These are phyloP conservation scores for Decorospora gaudefroyi DNA, from an alignment of 2,329 filamentous ascomycete species.

Conservation along the genomic window DNA sequence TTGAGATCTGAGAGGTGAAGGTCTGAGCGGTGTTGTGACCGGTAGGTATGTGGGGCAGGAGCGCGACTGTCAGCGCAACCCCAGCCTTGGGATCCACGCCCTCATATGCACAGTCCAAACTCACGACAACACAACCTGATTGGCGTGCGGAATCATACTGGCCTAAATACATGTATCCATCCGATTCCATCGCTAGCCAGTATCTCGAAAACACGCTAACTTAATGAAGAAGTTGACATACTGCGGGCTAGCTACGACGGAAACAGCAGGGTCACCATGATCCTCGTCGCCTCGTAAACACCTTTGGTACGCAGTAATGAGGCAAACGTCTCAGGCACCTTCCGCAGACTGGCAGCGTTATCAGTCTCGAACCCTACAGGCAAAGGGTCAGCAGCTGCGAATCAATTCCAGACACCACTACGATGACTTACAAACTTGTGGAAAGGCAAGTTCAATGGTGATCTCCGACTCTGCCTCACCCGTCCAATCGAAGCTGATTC, in stretches of 20 bases:
- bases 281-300: conserved; percentile 61
- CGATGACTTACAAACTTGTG: conserved; percentile 63
- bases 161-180: no score
- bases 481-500: conserved; percentile 71
- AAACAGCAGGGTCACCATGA: conserved; percentile 63
- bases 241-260: conserved; percentile 11
- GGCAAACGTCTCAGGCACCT: conserved; percentile 65
- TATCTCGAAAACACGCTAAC: conserved; percentile 4
- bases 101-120: no score
- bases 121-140: no score
- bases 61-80: no score
- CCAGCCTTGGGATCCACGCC: no score
- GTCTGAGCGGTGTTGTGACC: no score
- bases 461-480: conserved; percentile 68
- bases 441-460: conserved; percentile 60
- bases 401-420: not conserved
- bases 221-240: not conserved
- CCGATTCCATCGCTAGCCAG: no score
- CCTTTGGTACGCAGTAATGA: conserved; percentile 61
- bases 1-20: no score
- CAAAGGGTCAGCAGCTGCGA: not conserved
- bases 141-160: no score
- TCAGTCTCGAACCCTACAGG: conserved; percentile 61
- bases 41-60: no score
- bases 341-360: conserved; percentile 58